These are phyloP conservation scores for Luffa aegyptiaca DNA, from an alignment of 306 rosid species.

Conservation along the genomic window DNA sequence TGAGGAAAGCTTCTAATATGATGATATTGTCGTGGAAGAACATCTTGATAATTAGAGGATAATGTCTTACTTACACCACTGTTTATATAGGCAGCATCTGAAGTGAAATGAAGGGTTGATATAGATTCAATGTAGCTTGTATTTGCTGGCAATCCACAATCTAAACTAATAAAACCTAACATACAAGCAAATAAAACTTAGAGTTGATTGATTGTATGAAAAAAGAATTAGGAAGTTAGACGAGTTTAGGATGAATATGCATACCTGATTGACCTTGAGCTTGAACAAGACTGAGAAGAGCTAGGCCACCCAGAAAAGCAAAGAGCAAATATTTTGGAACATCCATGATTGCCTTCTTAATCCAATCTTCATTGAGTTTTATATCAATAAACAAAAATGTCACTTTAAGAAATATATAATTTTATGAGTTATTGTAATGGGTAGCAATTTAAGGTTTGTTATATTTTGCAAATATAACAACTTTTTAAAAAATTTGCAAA, in stretches of 20 bases:
- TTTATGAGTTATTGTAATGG: too few species aligned
- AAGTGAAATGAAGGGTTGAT: background rate
- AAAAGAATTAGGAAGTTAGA: too few species aligned
- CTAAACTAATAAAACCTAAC: constrained; percentile 13
- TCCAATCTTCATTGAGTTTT: background rate
- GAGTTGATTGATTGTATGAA: too few species aligned
- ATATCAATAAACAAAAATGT: too few species aligned
- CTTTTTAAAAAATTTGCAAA: too few species aligned
- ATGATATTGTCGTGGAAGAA: too few species aligned
- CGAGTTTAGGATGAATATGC: background rate
- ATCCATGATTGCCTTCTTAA: background rate
- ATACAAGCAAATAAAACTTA: too few species aligned
- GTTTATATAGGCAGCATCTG: constrained; percentile 3
- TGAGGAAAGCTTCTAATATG: too few species aligned
- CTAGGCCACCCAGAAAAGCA: background rate
- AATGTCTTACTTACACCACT: background rate
- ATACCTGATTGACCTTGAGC: background rate
- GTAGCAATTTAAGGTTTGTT: too few species aligned
- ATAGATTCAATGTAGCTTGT: background rate
- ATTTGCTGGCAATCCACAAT: constrained; percentile 7
- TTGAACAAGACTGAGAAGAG: background rate
- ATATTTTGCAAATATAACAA: too few species aligned
- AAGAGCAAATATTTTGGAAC: background rate
- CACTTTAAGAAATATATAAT: too few species aligned
- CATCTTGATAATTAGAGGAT: too few species aligned